Evolutionary conservation across 805 yeast species (phyloP), one percentile per base, ranked within the genome.

Genomic region (Kazachstania africana): DNA sequence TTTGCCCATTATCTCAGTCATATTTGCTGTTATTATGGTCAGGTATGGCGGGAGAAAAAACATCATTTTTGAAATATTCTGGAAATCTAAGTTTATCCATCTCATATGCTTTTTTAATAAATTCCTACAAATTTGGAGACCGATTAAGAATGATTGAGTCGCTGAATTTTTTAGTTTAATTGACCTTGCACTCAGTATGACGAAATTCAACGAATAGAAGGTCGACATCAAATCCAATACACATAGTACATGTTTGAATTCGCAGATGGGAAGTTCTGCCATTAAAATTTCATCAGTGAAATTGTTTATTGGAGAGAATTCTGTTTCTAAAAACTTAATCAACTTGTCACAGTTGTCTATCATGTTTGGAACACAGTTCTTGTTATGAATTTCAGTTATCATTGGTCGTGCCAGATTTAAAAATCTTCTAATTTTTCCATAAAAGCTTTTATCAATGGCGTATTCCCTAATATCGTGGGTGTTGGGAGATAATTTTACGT

Each of bases 21-120:
- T 21, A 5, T 23, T 10, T 12, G 21, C 15, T 4, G 26, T 5
- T 16, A 27, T 9, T 3, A 19, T 12, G 15, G 26, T 25, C n/a
- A 46, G 15, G 26, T 39, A 40, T 9, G 58, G 58, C 0, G 55
- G 29, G 4, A 48, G n/a, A 13, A 17, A 22, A 4, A 28, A 27
- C 10, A 19, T 19, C 6, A 19, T 8, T 19, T 19, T 19, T 10
- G 10, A 6, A 19, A 19, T 19, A 19, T 6, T 19, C 22, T 6
- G 53, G 43, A 27, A 36, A 43, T 9, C 35, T 23, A 28, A 33
- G 20, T 28, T 38, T 33, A 28, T 53, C 58, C 12, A 40, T 16
- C 19, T 33, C 31, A 24, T 31, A 40, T 12, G 43, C 34, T 9
- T 32, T 24, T 6, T 24, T 23, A 0, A 37, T 33, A 3, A 43